Evolutionary conservation across 1,139 yeast genomes (phyloP), one percentile per base, ranked within the genome.

Genomic region (Blastobotrys malaysiensis): DNA sequence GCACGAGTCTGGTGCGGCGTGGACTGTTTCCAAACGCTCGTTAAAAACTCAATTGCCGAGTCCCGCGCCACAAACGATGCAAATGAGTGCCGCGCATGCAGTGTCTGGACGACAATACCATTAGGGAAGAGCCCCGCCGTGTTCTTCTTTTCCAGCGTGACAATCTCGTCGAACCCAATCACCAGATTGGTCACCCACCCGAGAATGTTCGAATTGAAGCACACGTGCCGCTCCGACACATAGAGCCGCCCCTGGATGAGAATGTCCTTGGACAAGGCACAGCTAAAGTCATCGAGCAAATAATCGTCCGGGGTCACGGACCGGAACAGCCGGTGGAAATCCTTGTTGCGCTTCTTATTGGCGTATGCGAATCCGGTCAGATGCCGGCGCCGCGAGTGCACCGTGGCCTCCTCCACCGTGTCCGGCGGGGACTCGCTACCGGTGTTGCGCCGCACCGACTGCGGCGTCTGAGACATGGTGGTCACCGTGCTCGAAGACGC

Each of bases 111-210:
- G 11, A 80, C 76, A 16, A 91, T 87, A 1, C 96, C 98, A 68
- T 91, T 91, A 14, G 97, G 97, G 66, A 93, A 89, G 31, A 93
- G 74, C 0, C 96, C 96, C 1, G 90, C 97, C 0, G 97, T 89
- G 46, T 83, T 78, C 59, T 83, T 83, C 70, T 88, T 88, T 63
- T 90, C 97, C 62, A 93, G 78, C 22, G 80, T 77, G 3, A 81
- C 76, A 46, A 93, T 82, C 55, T 90, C 96, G 50, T 78, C 80
- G 63, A 86, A 80, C 1, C 88, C 83, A 27, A 93, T 79, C 5
- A 86, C 80, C 46, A 91, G 70, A 61, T 81, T 88, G 2, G 97
- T 89, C 1, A 89, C 89, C 96, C 97, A 91, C 0, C 97, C 97
- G 50, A 95, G 74, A 48, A 93, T 77, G 64, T 89, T 89, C n/a